Conservation (phyloP, 192 early-diverging fungal species). For the Chytriomyces hyalinus region DNA sequence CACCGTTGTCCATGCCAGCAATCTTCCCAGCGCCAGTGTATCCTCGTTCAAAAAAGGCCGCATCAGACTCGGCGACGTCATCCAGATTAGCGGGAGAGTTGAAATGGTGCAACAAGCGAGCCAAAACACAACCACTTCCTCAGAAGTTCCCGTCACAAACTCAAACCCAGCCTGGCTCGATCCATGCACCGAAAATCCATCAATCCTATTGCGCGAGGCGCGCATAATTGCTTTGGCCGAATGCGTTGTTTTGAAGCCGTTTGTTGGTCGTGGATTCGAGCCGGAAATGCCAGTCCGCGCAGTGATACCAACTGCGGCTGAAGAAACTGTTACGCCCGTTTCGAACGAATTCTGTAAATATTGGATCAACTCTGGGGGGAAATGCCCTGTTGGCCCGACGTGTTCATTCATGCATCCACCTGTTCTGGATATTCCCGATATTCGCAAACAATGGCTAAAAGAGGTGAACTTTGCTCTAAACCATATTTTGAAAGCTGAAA, state of each 20-base stretch:
- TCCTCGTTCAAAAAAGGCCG: constrained; percentile 12
- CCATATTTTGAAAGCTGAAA: too few relatives aligned
- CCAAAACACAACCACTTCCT: too few relatives aligned
- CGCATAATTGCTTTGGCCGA: background rate
- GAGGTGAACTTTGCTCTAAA: constrained; percentile 29
- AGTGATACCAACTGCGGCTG: background rate
- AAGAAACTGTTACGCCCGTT: background rate
- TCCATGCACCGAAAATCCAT: background rate
- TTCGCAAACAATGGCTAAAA: constrained; percentile 41
- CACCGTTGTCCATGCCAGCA: constrained; percentile 1
- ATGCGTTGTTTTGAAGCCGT: background rate
- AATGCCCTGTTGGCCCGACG: constrained; percentile 13
- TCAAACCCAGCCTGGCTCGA: background rate
- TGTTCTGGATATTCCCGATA: constrained; percentile 32
- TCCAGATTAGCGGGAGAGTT: constrained; percentile 1
- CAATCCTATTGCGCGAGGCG: constrained; percentile 1
- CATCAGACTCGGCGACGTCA: constrained; percentile 13
- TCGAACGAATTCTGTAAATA: constrained; percentile 37
- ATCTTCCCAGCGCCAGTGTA: background rate
- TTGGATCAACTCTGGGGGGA: constrained; percentile 38
- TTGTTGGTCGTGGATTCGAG: constrained; percentile 25
- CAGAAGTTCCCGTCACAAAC: too few relatives aligned
- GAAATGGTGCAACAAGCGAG: background rate
- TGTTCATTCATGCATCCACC: constrained; percentile 45
- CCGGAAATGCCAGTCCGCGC: constrained; percentile 14